phyloP scores from a whole-genome alignment of 2,329 filamentous ascomycete species.

The Beauveria medogensis region DNA sequence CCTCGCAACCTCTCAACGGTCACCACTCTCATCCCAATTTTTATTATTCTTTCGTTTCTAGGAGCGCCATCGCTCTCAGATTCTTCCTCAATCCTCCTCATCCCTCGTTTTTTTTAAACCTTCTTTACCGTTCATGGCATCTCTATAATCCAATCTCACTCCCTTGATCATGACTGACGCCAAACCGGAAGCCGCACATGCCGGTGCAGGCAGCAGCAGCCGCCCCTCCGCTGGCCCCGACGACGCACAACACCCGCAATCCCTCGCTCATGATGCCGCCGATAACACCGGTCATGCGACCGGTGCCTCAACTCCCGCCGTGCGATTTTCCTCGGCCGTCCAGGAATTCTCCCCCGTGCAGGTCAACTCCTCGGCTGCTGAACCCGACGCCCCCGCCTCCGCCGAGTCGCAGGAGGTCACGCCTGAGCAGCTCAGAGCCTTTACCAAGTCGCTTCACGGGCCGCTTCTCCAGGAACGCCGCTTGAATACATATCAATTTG shows the following conservation, averaged over 20 bases:
- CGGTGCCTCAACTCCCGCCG: slow-evolving; percentile 33
- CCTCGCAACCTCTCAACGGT: not conserved
- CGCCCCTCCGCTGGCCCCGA: slow-evolving; percentile 4
- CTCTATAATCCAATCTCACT: not conserved
- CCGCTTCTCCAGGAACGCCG: slow-evolving; percentile 72
- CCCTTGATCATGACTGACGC: slow-evolving; percentile 11
- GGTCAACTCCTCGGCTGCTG: slow-evolving; percentile 16
- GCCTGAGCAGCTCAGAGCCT: slow-evolving; percentile 58
- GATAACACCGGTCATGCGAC: slow-evolving; percentile 18
- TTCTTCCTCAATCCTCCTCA: not conserved
- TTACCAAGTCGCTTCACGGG: slow-evolving; percentile 66
- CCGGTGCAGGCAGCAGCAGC: not conserved
- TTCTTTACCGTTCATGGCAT: not conserved
- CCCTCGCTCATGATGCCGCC: slow-evolving; percentile 2
- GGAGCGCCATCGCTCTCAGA: slow-evolving; percentile 1
- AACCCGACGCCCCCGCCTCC: slow-evolving; percentile 17
- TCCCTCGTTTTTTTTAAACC: not conserved
- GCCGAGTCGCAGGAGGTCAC: slow-evolving; percentile 35
- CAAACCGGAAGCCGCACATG: slow-evolving; percentile 5
- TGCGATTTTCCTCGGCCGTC: slow-evolving; percentile 64
- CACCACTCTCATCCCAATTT: not conserved
- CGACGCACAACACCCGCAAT: slow-evolving; percentile 16
- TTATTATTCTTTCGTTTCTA: not conserved
- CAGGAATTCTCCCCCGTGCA: slow-evolving; percentile 52
- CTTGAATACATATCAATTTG: slow-evolving; percentile 81